These are phyloP conservation scores for Hordeum vulgare DNA, from an alignment of 176 grass and related monocot genomes.

Conservation along the genomic window MorexV3_pseudomolecules_assembly NC_058521.1:582524244-582524743, in stretches of 20 bases:
- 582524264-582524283: too few species aligned
- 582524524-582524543: conserved; percentile 93
- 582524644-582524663: conserved; percentile 29
- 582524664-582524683: conserved; percentile 69
- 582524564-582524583: conserved; percentile 51
- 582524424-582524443: not conserved
- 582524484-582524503: conserved; percentile 74
- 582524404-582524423: too few species aligned
- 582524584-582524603: conserved; percentile 85
- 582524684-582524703: conserved; percentile 66
- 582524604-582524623: conserved; percentile 7
- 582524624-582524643: conserved; percentile 11
- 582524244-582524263: too few species aligned
- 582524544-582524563: conserved; percentile 77
- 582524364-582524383: not conserved
- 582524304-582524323: too few species aligned
- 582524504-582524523: conserved; percentile 70
- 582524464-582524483: conserved; percentile 54
- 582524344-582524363: not conserved
- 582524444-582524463: conserved; percentile 50
- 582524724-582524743: conserved; percentile 13
- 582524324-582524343: not conserved
- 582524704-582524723: conserved; percentile 82
- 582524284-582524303: too few species aligned
- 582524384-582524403: not conserved